A percentile compares a stretch with the other conserved stretches of the same genome.
Conservation (phyloP, 2,329 filamentous ascomycete species). For the Trichoderma endophyticum region DNA sequence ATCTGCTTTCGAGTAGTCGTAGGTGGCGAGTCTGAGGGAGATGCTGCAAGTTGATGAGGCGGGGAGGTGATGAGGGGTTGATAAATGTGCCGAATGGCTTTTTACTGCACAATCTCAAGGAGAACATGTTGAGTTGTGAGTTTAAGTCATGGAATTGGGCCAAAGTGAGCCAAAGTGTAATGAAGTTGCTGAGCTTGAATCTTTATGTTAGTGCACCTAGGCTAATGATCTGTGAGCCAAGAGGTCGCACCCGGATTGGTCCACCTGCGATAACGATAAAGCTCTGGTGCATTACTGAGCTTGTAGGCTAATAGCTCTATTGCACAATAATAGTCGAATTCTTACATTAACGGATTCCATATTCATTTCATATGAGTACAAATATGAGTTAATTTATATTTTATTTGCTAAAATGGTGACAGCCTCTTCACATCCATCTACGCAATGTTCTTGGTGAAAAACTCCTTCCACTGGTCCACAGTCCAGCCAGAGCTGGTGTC, state of each 20-base stretch:
- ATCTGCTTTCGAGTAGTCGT: constrained; percentile 23
- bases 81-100: background rate
- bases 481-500: constrained; percentile 78
- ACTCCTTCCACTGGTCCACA: constrained; percentile 79
- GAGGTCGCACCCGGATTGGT: background rate
- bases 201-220: background rate
- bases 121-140: constrained; percentile 10
- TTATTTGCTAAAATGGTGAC: background rate
- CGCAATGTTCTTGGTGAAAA: constrained; percentile 60
- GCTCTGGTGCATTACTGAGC: background rate
- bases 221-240: background rate
- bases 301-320: background rate
- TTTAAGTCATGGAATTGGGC: background rate
- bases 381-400: background rate
- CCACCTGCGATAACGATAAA: constrained; percentile 15
- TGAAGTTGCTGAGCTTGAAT: background rate
- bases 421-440: constrained; percentile 26
- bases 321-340: background rate
- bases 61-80: background rate
- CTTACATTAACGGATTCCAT: background rate
- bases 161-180: background rate
- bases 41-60: background rate
- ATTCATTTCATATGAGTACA: background rate
- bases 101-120: background rate
- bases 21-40: background rate